Base-by-base conservation (phyloP, 2,329 filamentous ascomycete genomes). In the Beauveria brongniartii region DNA sequence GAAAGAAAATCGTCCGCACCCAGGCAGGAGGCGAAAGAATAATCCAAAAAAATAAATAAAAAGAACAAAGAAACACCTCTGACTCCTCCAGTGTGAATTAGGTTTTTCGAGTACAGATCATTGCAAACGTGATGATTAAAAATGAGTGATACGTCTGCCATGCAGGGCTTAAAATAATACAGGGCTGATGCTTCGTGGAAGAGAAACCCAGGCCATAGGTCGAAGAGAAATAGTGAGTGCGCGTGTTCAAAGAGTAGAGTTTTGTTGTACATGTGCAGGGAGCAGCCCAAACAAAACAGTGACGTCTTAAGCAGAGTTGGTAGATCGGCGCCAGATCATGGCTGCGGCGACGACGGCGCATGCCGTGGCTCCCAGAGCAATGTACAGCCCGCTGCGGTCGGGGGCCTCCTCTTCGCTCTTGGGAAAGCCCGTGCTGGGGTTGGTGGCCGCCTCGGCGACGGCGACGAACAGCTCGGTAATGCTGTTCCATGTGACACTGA, bases 381-480 rank as follows among this genome's bases (percentile, higher is more conserved):
- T 84, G 68, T 96, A 96, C 69, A 96, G 78, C 64, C 89, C 88
- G 64, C 92, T 91, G 67, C 90, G 84, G 73, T 97, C 93, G 5
- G 88, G 86, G 1, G 86, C 83, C 59, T 94, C 91, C 68, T 96
- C 92, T 65, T 96, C 91, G 59, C 83, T 90, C 74, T 92, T 94
- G 0, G 94, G 93, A 68, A 95, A 96, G 0, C 89, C 93, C 0
- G 86, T 89, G 67, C 87, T 92, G 0, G 94, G 94, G 69, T 92
- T 92, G 50, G 92, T 94, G 6, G 93, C 93, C 46, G 91, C 89
- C 74, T 97, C 94, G 7, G 94, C 94, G 61, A 97, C 83, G 41
- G 84, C 87, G 26, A 97, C 91, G 74, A 97, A 99, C 41, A 97
- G 82, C 74, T 99, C 94, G 65, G 89, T 89, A 67, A 97, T 96